Evolutionary conservation across 1,284 basidiomycete species (phyloP).

Genomic region (Moniliella sp.): DNA sequence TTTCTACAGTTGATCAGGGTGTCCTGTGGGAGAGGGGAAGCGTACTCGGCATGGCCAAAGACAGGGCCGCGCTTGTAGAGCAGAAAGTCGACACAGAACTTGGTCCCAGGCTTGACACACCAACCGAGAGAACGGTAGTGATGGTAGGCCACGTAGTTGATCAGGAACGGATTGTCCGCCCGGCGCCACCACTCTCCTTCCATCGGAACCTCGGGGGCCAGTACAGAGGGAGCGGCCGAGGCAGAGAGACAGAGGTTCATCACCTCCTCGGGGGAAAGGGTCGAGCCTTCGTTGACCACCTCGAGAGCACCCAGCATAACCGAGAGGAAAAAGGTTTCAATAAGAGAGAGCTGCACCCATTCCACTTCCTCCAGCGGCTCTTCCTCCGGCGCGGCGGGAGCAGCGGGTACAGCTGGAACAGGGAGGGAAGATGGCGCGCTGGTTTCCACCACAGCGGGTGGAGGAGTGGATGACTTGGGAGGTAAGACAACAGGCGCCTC

Average conservation of each 20-base stretch:
- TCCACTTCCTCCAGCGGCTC: conserved; percentile 48
- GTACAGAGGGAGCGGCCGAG: not conserved
- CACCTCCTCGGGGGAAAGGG: not conserved
- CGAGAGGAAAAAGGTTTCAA: conserved; percentile 74
- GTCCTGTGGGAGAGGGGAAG: conserved; percentile 5
- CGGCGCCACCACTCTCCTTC: conserved; percentile 5
- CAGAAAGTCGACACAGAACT: conserved; percentile 87
- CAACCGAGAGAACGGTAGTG: conserved; percentile 93
- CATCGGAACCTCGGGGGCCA: not conserved
- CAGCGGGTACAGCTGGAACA: too few species aligned
- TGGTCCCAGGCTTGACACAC: conserved; percentile 84
- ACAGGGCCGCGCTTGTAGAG: conserved; percentile 85
- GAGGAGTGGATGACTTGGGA: not conserved
- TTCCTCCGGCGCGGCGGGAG: not conserved
- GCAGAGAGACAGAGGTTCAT: not conserved
- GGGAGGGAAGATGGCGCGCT: too few species aligned
- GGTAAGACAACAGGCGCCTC: not conserved
- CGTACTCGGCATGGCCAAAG: conserved; percentile 81
- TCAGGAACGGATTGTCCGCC: conserved; percentile 70
- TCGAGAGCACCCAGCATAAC: conserved; percentile 65
- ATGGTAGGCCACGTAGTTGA: conserved; percentile 76
- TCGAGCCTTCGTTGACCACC: conserved; percentile 34
- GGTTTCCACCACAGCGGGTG: not conserved
- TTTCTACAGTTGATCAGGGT: conserved; percentile 1
- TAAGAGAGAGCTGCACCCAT: conserved; percentile 70